Conservation (phyloP, 306 rosid genomes). For the Medicago arabica region DNA sequence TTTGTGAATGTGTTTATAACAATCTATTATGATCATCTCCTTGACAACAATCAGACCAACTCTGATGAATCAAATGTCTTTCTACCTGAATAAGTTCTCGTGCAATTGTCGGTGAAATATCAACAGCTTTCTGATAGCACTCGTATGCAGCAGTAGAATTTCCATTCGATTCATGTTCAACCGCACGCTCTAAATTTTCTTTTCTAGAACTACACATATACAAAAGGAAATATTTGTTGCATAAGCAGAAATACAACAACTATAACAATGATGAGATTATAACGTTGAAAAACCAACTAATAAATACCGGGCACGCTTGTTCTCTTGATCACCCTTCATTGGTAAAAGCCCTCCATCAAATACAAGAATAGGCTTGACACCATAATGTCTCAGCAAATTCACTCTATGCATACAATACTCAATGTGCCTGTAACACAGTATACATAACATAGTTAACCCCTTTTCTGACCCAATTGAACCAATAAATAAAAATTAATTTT, state of each 20-base stretch:
- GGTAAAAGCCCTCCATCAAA: conserved; percentile 96
- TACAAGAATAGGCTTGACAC: conserved; percentile 86
- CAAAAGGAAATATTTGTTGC: conserved; percentile 34
- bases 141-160: conserved; percentile 85
- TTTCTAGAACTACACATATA: conserved; percentile 67
- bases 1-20: not conserved
- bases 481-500: not conserved
- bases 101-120: conserved; percentile 86
- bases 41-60: conserved; percentile 17
- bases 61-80: conserved; percentile 21
- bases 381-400: conserved; percentile 75
- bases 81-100: conserved; percentile 75
- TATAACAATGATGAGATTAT: not conserved
- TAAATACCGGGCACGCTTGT: conserved; percentile 80
- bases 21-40: not conserved
- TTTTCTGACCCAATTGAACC: not conserved
- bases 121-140: conserved; percentile 97
- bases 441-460: not conserved
- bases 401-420: conserved; percentile 95
- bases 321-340: conserved; percentile 93
- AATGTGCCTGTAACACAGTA: conserved; percentile 66
- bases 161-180: conserved; percentile 76
- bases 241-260: conserved; percentile 9
- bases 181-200: conserved; percentile 87
- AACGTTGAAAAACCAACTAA: conserved; percentile 28